Base-by-base conservation (phyloP, 2,329 filamentous ascomycete species). In the Penicillium sp. region DNA sequence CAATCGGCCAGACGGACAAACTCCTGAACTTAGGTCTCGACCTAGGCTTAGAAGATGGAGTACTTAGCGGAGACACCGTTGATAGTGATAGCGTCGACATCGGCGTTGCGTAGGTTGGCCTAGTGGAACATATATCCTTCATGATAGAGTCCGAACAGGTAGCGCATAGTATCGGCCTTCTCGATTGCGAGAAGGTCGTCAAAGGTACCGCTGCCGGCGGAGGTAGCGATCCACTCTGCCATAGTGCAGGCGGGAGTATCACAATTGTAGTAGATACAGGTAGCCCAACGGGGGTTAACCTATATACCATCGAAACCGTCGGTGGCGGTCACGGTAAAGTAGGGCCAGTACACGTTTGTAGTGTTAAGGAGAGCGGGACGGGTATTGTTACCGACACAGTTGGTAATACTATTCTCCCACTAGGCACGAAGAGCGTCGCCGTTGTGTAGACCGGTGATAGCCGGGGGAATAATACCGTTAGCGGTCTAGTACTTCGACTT, bases 71-170 rank as follows among this genome's bases (percentile, higher is more conserved):
- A 64, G 12, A 74, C 67, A 13, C 74, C 71, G 49, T 80, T 80
- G 43, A 82, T 69, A 8, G 72, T 77, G 42, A 76, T 75, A 3
- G 65, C 60, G 2, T 66, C 64, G 44, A 76, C 72, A 46, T 79
- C 80, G 3, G 69, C 68, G 39, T 78, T 75, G 47, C 80, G 76
- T 52, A 81, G 60, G 61, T 85, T 84, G 49, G 80, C 80, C 67
- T 84, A 81, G 64, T 85, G 82, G 72, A 84, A 82, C 80, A 83
- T 83, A 71, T 77, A 82, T 25, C 73, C 69, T 43, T 81, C 80
- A 54, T 75, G 77, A 53, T 77, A 75, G 5, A 84, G 72, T 10
- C 74, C 76, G 32, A 84, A 72, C 20, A 84, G 68, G 58, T 83
- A 77, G 29, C 80, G 75, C 28, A 78, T 76, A 43, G 80, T 82